A percentile compares a stretch with the other conserved stretches of the same genome.
phyloP scores from a whole-genome alignment of 495 filamentous ascomycete species.

The Podospora conica region DNA sequence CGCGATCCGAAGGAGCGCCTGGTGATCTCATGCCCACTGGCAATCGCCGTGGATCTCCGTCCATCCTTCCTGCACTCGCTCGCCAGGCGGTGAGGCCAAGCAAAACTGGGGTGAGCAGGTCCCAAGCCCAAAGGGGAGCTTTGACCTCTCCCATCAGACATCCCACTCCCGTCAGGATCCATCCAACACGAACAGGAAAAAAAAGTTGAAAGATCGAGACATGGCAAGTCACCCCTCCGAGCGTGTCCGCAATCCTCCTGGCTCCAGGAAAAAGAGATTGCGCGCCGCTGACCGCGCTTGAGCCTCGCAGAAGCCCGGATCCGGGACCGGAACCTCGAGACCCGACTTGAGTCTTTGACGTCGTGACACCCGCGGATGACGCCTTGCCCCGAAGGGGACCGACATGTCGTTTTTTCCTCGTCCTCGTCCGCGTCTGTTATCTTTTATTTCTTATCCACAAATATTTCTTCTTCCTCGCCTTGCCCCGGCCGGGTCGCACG shows the following conservation, averaged over 20 bases:
- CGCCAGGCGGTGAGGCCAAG: neutral
- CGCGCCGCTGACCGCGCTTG: neutral
- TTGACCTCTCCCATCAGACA: constrained; percentile 8
- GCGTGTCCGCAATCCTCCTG: constrained; percentile 4
- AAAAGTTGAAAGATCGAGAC: constrained; percentile 2
- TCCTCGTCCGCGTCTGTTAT: neutral
- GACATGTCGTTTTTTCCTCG: neutral
- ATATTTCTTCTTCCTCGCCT: neutral
- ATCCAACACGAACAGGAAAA: neutral
- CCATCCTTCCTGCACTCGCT: neutral
- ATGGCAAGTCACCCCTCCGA: constrained; percentile 7
- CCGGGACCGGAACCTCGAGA: neutral
- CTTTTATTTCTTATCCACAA: neutral
- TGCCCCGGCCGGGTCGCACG: constrained; percentile 9
- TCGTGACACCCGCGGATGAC: neutral
- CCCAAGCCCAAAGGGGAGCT: constrained; percentile 2
- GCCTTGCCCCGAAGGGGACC: neutral
- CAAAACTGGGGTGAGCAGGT: neutral
- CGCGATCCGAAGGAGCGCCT: neutral
- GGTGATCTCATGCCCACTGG: neutral
- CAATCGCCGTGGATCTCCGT: neutral
- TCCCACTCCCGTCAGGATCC: neutral
- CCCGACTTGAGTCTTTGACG: neutral
- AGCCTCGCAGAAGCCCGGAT: neutral
- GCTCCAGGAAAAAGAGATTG: neutral